Base-by-base conservation (phyloP, 345 rosid species). In the Hibiscus trionum region DNA sequence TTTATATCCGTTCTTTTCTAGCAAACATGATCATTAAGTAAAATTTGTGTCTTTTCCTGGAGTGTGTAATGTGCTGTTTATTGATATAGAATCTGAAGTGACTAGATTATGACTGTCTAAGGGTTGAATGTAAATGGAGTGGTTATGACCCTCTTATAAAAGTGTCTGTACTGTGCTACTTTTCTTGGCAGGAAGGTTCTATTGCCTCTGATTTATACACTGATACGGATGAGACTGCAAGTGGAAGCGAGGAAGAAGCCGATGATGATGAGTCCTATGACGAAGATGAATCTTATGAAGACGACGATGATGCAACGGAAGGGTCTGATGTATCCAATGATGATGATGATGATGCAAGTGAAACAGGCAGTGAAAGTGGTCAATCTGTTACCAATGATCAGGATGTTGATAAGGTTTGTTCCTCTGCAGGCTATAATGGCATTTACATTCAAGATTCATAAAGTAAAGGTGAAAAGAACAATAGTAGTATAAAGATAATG, bases 231-330 rank as follows among this genome's bases (percentile, higher is more conserved):
- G 95, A 86, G 77, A 88, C 87, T 60, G 93, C 86, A 69, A 89
- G 89, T 78, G 97, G 84, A 80, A 84, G 85, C 63, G 99, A 89
- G 79, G 97, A 86, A 78, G 88, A 82, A 73, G 83, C 87, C 14
- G 93, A 95, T 82, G 98, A 93, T 79, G 93, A 50, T 69, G 90
- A 82, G 61, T 86, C 88, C 69, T 89, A 87, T 52, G 86, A 88
- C 58, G 96, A 88, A 47, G 86, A 85, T 72, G 90, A 82, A 3
- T 27, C 69, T 37, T 81, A 78, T 69, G 86, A 84, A 55, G 77
- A 80, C 0, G 87, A 85, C 3, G 83, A 83, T 67, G 88, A 86
- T 80, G 86, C 65, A 69, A 57, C 83, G 19, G 73, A 78, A 42
- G 89, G 76, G 61, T 86, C 88, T 72, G 90, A 87, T 52, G 86